Conservation (phyloP, 2,329 filamentous ascomycete species). For the Paracamarosporium sp. region DNA sequence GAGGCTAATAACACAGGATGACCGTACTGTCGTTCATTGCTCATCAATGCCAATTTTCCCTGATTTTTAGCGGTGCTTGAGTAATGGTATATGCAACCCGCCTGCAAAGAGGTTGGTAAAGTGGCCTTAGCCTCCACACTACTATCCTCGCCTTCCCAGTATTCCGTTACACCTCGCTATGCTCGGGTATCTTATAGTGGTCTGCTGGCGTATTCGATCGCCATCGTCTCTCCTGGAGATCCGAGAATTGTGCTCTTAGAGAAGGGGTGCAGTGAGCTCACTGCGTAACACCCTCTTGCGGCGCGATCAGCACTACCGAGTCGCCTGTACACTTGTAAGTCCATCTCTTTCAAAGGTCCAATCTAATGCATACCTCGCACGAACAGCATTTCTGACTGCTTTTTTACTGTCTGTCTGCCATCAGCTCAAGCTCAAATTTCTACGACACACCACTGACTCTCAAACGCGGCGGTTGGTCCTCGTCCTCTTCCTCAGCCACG, state of each 20-base stretch:
- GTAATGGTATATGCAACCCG: background rate
- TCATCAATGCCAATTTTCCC: background rate
- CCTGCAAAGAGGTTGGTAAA: background rate
- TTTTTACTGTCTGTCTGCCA: constrained; percentile 77
- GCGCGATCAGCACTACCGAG: constrained; percentile 59
- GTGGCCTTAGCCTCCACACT: background rate
- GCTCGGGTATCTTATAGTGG: constrained; percentile 30
- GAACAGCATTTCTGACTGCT: constrained; percentile 98
- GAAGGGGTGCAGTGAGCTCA: constrained; percentile 20
- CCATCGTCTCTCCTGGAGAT: constrained; percentile 5
- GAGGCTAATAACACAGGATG: too few relatives aligned
- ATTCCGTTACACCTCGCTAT: background rate
- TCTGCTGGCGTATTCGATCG: constrained; percentile 1
- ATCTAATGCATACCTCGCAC: constrained; percentile 73
- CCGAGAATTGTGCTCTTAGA: constrained; percentile 10
- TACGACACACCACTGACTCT: constrained; percentile 14
- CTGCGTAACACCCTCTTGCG: constrained; percentile 37
- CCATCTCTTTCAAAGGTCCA: background rate
- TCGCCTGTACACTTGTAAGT: constrained; percentile 47
- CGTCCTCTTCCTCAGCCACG: constrained; percentile 85
- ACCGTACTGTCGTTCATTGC: background rate
- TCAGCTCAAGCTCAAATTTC: background rate
- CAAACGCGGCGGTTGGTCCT: constrained; percentile 65
- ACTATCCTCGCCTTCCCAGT: background rate
- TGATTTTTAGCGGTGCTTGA: background rate